These are phyloP conservation scores for Sclerotinia trifoliorum DNA, from an alignment of 2,329 filamentous ascomycete species.

Conservation along the genomic window DNA sequence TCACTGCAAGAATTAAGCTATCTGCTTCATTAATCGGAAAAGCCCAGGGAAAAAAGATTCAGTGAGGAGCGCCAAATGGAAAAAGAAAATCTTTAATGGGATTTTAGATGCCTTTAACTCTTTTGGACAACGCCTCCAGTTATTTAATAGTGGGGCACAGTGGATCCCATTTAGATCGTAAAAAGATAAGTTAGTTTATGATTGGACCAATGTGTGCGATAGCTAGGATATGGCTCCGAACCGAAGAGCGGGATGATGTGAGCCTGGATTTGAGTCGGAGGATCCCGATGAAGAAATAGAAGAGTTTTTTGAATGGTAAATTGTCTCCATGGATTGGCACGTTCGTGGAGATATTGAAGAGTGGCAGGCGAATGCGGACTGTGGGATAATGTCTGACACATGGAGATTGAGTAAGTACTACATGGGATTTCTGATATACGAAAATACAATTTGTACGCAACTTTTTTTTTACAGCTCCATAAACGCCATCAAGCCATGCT, in stretches of 20 bases:
- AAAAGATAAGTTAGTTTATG: conserved; percentile 1
- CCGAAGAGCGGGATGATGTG: conserved; percentile 9
- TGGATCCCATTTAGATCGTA: background rate
- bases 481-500: conserved; percentile 17
- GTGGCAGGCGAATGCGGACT: background rate
- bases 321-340: conserved; percentile 2
- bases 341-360: conserved; percentile 1
- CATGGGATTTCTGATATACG: background rate
- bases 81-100: background rate
- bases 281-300: conserved; percentile 19
- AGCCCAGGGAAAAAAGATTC: background rate
- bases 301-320: conserved; percentile 4
- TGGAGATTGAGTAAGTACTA: background rate
- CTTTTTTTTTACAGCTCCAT: conserved; percentile 21
- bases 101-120: conserved; percentile 15
- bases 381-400: conserved; percentile 11
- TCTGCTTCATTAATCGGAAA: conserved; percentile 12
- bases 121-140: conserved; percentile 5
- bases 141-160: conserved; percentile 12
- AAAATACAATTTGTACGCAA: conserved; percentile 12
- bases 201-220: background rate
- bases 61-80: background rate
- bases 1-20: conserved; percentile 32
- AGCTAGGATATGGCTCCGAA: background rate
- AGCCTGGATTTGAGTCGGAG: conserved; percentile 18